Base-by-base conservation (phyloP, 352 stramenopile species). In the Globisporangium heterothallicum region DNA sequence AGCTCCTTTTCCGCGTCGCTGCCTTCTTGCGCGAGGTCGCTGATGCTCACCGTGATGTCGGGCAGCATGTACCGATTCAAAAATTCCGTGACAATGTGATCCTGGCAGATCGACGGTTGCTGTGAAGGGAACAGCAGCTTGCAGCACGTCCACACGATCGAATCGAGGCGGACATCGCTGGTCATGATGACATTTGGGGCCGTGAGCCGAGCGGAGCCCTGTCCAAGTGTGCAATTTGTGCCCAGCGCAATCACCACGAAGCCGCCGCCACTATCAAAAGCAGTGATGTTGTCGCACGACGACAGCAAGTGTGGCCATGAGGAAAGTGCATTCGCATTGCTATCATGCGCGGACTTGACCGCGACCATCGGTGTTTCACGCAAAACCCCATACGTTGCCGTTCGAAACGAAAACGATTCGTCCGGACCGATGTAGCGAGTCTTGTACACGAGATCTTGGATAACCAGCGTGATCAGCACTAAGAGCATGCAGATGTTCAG, bases 91-190 rank as follows among this genome's bases (percentile, higher is more conserved):
- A 54, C 44, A 16, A 68, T 64, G 47, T 57, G 48, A 24, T 53
- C 42, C 25, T 64, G 56, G 35, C 56, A 68, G 6, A 68, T 46
- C 3, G 53, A 50, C 4, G 61, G 61, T 7, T 53, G 56, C 22
- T 57, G 61, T 13, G 61, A 49, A 19, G 46, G 46, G 14, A 58
- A 54, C 4, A 66, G 44, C 14, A 68, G 50, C 42, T 56, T 50
- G 42, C 61, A 68, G 27, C 49, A 54, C 6, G 61, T 49, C 61
- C 61, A 68, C 14, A 57, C 56, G 30, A 64, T 58, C 27, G 61
- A 56, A 32, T 68, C 56, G 13, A 58, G 34, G 0, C 56, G 50
- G 16, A 59, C 21, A 4, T 35, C 63, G 26, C 57, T 60, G 7
- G 58, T 44, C 25, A 62, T 50, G 22, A 66, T 36, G 48, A 70